Conservation (phyloP, 2,329 filamentous ascomycete genomes). For the Phialophora chinensis region DNA sequence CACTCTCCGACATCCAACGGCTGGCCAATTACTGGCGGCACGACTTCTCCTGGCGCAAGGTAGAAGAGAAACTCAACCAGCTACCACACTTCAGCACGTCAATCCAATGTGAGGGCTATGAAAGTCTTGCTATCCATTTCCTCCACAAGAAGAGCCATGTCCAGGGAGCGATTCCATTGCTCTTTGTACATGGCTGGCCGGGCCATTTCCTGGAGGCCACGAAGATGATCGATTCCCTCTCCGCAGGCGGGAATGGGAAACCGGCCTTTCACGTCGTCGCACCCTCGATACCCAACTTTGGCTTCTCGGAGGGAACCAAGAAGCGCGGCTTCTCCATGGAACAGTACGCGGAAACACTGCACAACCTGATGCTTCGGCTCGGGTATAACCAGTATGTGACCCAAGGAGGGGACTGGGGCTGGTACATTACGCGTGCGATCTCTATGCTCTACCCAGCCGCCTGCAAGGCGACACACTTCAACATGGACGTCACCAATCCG, state of each 20-base stretch:
- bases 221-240: conserved; percentile 62
- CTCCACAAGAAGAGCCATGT: conserved; percentile 34
- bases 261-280: conserved; percentile 57
- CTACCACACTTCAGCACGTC: conserved; percentile 54
- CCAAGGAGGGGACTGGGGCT: conserved; percentile 69
- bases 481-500: conserved; percentile 29
- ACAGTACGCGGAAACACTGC: conserved; percentile 68
- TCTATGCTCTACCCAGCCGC: conserved; percentile 47
- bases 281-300: conserved; percentile 40
- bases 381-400: conserved; percentile 45
- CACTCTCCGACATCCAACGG: conserved; percentile 47
- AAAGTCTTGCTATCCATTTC: conserved; percentile 62
- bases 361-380: conserved; percentile 66
- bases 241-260: conserved; percentile 47
- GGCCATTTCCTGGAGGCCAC: conserved; percentile 53
- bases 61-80: conserved; percentile 48
- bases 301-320: conserved; percentile 19
- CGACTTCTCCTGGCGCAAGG: conserved; percentile 65
- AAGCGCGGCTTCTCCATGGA: conserved; percentile 60
- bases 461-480: conserved; percentile 30
- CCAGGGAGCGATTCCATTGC: conserved; percentile 45
- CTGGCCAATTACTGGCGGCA: conserved; percentile 47
- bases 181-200: conserved; percentile 48
- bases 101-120: conserved; percentile 62
- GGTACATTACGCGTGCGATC: conserved; percentile 67